Conservation (phyloP, 106 monocot species). For the Allium fistulosum region DNA sequence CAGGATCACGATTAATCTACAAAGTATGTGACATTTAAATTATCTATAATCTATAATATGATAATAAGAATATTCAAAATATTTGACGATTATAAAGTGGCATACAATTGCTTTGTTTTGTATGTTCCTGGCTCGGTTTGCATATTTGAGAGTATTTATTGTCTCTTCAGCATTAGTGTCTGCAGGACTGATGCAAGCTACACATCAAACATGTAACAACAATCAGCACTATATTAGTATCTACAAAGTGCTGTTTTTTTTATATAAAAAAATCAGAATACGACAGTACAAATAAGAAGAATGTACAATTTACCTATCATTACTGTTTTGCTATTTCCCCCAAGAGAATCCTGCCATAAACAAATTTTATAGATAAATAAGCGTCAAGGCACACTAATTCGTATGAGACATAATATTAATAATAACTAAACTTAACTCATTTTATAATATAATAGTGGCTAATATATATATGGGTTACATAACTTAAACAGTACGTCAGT, state of each 20-base stretch:
- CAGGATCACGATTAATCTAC: constrained; percentile 92
- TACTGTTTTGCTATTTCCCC: constrained; percentile 95
- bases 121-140: constrained; percentile 95
- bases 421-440: too few species aligned
- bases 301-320: constrained; percentile 67
- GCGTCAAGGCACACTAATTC: too few species aligned
- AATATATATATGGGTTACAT: too few species aligned
- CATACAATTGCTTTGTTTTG: constrained; percentile 98
- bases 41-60: background rate
- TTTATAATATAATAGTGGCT: too few species aligned
- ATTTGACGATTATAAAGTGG: background rate
- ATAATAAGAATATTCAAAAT: background rate
- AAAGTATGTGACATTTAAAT: constrained; percentile 1
- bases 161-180: constrained; percentile 98
- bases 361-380: background rate
- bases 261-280: background rate
- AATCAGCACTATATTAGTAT: background rate
- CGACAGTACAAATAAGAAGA: background rate
- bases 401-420: too few species aligned
- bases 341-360: constrained; percentile 82
- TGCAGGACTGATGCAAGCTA: constrained; percentile 96
- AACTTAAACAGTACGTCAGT: too few species aligned
- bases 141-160: constrained; percentile 96
- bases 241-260: background rate
- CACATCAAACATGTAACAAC: background rate